Evolutionary conservation across 805 yeast genomes (phyloP), one percentile per base, ranked within the genome.

Genomic region (Kazachstania bromeliacearum): DNA sequence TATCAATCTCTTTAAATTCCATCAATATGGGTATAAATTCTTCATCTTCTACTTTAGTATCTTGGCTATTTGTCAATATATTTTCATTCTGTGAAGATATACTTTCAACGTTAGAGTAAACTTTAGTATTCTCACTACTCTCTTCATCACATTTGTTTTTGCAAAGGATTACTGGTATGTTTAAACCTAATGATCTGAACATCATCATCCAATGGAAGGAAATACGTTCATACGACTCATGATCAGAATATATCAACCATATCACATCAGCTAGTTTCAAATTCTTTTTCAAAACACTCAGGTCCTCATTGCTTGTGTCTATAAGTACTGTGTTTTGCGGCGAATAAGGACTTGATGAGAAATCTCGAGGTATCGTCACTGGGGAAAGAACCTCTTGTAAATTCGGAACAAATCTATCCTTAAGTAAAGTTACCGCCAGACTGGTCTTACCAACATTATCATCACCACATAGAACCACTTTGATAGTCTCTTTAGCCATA

Each of bases 391-490:
- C 79, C 37, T 78, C 75, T 48, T 82, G 92, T 17, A 85, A 70
- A 45, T 77, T 78, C 1, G 89, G 77, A 0, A 83, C 79, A 54
- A 76, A 87, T 18, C 76, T 71, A 47, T 84, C 95, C 56, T 87
- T 89, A 22, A 85, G 79, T 17, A 92, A 66, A 0, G 94, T 69
- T 0, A 92, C 77, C 16, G 89, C 75, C 33, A 92, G 63, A 20
- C 85, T 75, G 4, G 88, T 77, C 51, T 85, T 85, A 1, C 94
- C 95, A 3, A 85, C 94, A 17, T 85, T 82, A 42, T 84, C 94
- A 60, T 92, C 98, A 8, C 98, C 98, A 58, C 96, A 87, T 0
- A 92, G 79, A 0, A 85, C 95, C 1, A 92, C 79, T 39, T 95
- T 63, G 21, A 89, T 75, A 1, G 74, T 69, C 36, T 74, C 77